These are phyloP conservation scores for Gossypium ekmanianum DNA, from an alignment of 345 rosid genomes.

Conservation along the genomic window DNA sequence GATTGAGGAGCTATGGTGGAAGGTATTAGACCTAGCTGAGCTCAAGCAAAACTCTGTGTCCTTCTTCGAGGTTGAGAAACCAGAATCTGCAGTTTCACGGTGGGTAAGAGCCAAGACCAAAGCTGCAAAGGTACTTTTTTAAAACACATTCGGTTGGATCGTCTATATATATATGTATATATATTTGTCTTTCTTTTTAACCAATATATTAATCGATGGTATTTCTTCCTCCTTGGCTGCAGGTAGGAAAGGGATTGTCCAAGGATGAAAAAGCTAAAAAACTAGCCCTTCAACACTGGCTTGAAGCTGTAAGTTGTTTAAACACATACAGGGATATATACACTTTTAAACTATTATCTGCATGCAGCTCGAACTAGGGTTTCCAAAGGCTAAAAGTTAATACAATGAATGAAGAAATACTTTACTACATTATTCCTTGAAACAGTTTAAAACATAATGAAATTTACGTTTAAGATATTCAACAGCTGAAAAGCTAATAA, in stretches of 20 bases:
- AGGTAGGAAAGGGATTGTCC: constrained; percentile 87
- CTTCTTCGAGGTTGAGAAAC: constrained; percentile 55
- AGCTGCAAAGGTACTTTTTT: constrained; percentile 68
- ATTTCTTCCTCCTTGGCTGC: constrained; percentile 14
- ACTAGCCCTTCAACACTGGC: constrained; percentile 89
- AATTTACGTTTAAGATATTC: no score
- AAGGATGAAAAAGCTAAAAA: constrained; percentile 87
- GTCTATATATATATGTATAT: no score
- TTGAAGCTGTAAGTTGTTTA: constrained; percentile 78
- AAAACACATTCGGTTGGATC: no score
- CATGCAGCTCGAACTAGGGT: background rate
- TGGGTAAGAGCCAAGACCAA: constrained; percentile 93
- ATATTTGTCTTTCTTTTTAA: background rate
- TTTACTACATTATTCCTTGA: no score
- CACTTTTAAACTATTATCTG: background rate
- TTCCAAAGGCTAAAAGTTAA: background rate
- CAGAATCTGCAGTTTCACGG: constrained; percentile 73
- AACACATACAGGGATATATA: background rate
- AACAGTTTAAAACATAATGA: no score
- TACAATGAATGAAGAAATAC: no score
- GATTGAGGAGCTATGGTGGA: constrained; percentile 94
- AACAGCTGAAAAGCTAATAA: no score
- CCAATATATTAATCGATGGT: background rate
- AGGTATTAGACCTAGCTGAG: constrained; percentile 76
- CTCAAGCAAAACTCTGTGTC: constrained; percentile 58